A percentile compares a stretch with the other conserved stretches of the same genome.
phyloP scores from a whole-genome alignment of 2,329 filamentous ascomycete species.

The Cercospora beticola region DNA sequence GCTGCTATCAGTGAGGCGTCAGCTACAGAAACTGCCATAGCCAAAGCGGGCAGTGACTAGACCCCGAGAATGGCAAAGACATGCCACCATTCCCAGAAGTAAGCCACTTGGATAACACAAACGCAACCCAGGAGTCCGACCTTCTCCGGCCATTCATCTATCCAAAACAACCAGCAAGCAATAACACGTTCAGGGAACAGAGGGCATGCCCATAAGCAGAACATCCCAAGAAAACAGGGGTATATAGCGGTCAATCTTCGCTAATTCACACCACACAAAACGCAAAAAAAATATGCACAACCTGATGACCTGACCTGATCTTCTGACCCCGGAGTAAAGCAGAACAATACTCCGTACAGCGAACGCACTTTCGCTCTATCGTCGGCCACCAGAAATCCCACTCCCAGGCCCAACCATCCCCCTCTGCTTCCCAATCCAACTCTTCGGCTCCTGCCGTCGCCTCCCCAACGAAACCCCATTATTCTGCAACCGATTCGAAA shows the following conservation, averaged over 20 bases:
- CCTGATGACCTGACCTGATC: background rate
- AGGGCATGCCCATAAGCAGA: background rate
- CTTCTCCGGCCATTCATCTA: background rate
- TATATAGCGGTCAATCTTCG: background rate
- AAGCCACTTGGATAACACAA: background rate
- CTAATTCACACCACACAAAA: background rate
- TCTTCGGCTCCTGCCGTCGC: slow-evolving; percentile 71
- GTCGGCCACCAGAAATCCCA: slow-evolving; percentile 9
- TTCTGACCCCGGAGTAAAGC: background rate
- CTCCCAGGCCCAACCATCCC: slow-evolving; percentile 40
- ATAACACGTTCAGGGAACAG: background rate
- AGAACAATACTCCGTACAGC: background rate
- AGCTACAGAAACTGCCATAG: too few relatives aligned
- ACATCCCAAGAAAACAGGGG: background rate
- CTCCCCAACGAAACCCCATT: slow-evolving; percentile 78
- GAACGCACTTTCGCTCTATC: too few relatives aligned
- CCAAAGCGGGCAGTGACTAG: too few relatives aligned
- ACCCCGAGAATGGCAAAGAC: too few relatives aligned
- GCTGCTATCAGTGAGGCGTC: too few relatives aligned
- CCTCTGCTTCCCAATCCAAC: slow-evolving; percentile 82
- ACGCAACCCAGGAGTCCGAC: background rate
- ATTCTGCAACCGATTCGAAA: slow-evolving; percentile 74
- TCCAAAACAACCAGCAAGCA: background rate
- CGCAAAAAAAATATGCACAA: background rate
- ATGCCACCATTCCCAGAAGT: too few relatives aligned